Percentiles rank a stretch among this genome's conserved stretches.
Conservation (phyloP, 371 early-diverging fungal species). For the Actinomucor elegans region DNA sequence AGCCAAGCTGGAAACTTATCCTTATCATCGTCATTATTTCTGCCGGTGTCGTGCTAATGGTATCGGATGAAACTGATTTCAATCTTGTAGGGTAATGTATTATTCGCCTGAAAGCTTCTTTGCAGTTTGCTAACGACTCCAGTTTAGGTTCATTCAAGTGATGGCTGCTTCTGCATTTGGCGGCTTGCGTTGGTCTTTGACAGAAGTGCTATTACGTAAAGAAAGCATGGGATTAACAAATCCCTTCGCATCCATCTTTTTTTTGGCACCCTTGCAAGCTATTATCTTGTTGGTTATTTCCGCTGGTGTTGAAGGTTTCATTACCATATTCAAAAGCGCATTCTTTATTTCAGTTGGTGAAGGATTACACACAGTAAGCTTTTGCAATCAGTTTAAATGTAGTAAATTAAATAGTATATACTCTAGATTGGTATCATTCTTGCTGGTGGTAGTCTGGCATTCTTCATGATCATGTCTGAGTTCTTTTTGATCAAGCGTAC, state of each 20-base stretch:
- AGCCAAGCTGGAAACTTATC: constrained; percentile 64
- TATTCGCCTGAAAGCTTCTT: no score
- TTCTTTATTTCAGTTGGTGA: constrained; percentile 44
- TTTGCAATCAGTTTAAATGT: neutral
- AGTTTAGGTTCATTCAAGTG: constrained; percentile 59
- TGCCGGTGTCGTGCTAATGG: constrained; percentile 84
- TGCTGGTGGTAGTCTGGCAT: constrained; percentile 82
- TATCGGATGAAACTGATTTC: constrained; percentile 79
- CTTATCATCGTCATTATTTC: constrained; percentile 77
- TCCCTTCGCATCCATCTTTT: constrained; percentile 80
- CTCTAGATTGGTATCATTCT: constrained; percentile 37
- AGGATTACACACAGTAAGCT: constrained; percentile 42
- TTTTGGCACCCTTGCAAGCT: constrained; percentile 75
- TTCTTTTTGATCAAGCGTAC: constrained; percentile 85
- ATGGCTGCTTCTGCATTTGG: constrained; percentile 81
- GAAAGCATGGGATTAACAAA: constrained; percentile 75
- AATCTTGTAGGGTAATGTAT: constrained; percentile 51
- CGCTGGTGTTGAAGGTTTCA: constrained; percentile 60
- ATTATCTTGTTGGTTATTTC: constrained; percentile 63
- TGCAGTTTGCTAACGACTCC: no score
- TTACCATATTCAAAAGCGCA: constrained; percentile 52
- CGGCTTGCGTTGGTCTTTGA: constrained; percentile 87
- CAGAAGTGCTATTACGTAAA: constrained; percentile 82
- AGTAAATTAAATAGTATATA: neutral
- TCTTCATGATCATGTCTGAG: constrained; percentile 87